Evolutionary conservation across 306 rosid species (phyloP), one percentile per base, ranked within the genome.

Genomic region (Trifolium dubium): DNA sequence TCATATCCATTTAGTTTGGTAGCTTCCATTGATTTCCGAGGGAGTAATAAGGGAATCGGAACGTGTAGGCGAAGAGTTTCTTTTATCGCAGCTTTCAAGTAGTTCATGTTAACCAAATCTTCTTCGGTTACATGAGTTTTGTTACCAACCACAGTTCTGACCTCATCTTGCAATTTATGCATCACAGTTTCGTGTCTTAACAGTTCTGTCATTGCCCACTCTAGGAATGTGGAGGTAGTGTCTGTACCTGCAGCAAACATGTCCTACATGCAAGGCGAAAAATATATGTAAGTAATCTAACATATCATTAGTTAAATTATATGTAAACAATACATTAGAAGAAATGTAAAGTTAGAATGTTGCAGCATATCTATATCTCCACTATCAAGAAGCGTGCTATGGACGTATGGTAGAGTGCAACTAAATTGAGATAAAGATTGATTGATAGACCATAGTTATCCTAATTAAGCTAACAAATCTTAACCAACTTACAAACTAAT

Each of bases 51-150:
- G 1, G 78, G 64, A 19, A 13, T 1, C n/a, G 78, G 71, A 0
- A n/a, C 3, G 1, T 63, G 78, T 10, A 74, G 59, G 8, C 78
- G 71, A 34, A 74, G 78, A 1, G 72, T 49, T 50, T 74, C 78
- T 64, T 64, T 74, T 6, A 74, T 49, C 54, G 35, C 71, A 35
- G 71, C 71, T 10, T 74, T 50, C 64, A 74, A 37, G 72, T 74
- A 74, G 18, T 64, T 63, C 71, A 74, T 74, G 17, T 50, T 43
- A 37, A 8, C 11, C 54, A 74, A 63, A 63, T 74, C 78, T 2
- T 74, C 64, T 5, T 50, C 78, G 1, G 78, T 74, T 63, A 74
- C 19, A 6, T 74, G 50, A 8, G 53, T 64, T 49, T 9, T 64
- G 51, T 74, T 50, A 1, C 78, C 54, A 47, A 64, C 71, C 53